Conservation (phyloP, 2,329 filamentous ascomycete species). For the Lasiodiplodia sp. region DNA sequence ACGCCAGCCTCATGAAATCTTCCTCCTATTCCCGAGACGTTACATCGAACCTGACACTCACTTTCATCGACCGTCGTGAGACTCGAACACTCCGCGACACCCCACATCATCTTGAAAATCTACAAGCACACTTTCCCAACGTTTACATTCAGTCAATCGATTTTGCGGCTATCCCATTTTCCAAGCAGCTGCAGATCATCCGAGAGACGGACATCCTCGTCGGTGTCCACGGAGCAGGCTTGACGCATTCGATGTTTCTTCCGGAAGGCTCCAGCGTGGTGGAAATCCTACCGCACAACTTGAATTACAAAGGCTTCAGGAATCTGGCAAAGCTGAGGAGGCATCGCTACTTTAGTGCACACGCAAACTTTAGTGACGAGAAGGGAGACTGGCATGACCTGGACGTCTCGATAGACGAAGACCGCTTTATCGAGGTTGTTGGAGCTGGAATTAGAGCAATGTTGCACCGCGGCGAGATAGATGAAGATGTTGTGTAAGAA, state of each 20-base stretch:
- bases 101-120: constrained; percentile 35
- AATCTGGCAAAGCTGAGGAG: constrained; percentile 52
- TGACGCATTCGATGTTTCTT: constrained; percentile 55
- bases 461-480: not conserved
- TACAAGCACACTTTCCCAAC: constrained; percentile 37
- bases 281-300: constrained; percentile 51
- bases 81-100: not conserved
- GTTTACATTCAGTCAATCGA: constrained; percentile 47
- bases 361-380: constrained; percentile 36
- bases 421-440: not conserved
- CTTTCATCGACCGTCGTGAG: not conserved
- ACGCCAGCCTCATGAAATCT: constrained; percentile 45
- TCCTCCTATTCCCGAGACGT: not conserved
- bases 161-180: constrained; percentile 49
- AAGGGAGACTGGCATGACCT: not conserved
- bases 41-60: not conserved
- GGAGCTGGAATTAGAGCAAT: not conserved
- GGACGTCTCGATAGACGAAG: not conserved
- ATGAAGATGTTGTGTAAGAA: not conserved
- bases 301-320: constrained; percentile 50
- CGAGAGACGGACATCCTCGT: constrained; percentile 52
- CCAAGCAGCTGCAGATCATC: constrained; percentile 46
- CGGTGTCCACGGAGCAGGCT: constrained; percentile 54
- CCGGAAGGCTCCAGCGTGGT: constrained; percentile 46
- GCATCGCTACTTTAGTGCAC: constrained; percentile 48